Conservation (phyloP, 345 rosid species). For the Bretschneidera sinensis region DNA sequence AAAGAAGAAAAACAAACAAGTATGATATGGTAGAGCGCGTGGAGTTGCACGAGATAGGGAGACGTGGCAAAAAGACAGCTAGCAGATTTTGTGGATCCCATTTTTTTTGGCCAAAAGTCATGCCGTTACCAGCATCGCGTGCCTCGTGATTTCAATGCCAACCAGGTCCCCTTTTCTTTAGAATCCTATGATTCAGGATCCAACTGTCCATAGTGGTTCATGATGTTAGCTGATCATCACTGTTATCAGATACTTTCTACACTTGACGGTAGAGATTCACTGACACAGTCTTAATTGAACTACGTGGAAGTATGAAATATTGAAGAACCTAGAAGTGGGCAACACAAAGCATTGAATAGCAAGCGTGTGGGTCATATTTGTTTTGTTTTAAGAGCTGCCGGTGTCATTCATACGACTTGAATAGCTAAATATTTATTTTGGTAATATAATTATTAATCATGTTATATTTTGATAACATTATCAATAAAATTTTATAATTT, state of each 20-base stretch:
- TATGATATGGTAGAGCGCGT: conserved; percentile 10
- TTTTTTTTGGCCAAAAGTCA: conserved; percentile 3
- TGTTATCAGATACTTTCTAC: background rate
- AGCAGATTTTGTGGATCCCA: conserved; percentile 27
- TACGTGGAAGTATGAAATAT: background rate
- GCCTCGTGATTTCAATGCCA: conserved; percentile 23
- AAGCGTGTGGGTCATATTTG: conserved; percentile 36
- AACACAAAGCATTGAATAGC: conserved; percentile 22
- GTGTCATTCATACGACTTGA: background rate
- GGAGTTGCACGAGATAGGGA: conserved; percentile 10
- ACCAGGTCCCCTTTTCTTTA: background rate
- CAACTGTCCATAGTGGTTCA: conserved; percentile 1
- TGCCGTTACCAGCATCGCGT: conserved; percentile 18
- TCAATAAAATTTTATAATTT: too few relatives aligned
- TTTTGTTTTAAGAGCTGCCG: background rate
- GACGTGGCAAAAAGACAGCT: conserved; percentile 24
- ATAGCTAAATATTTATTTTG: too few relatives aligned
- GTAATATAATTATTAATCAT: too few relatives aligned
- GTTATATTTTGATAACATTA: too few relatives aligned
- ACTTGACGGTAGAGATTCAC: conserved; percentile 15
- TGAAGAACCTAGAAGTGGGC: conserved; percentile 12
- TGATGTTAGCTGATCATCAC: background rate
- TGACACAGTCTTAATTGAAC: conserved; percentile 1
- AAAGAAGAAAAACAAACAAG: too few relatives aligned
- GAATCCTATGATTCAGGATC: conserved; percentile 25